These are phyloP conservation scores for Daldinia vernicosa DNA, from an alignment of 495 filamentous ascomycete species.

Conservation along the genomic window DNA sequence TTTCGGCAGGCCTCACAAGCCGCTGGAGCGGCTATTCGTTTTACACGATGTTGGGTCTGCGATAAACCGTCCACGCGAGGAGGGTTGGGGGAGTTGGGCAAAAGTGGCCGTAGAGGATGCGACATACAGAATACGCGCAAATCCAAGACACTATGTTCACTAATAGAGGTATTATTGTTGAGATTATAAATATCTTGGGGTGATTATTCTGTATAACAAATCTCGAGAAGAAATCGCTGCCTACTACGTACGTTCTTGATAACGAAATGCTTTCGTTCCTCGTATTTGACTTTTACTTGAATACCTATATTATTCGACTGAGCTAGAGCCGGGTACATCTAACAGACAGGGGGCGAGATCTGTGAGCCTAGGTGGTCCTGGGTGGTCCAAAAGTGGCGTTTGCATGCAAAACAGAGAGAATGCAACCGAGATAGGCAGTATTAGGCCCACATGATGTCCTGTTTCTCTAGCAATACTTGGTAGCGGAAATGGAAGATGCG, in stretches of 20 bases:
- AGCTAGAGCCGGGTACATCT: slow-evolving; percentile 24
- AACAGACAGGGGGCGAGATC: slow-evolving; percentile 22
- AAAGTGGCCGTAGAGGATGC: slow-evolving; percentile 34
- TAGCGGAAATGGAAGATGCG: not conserved
- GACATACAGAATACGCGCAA: slow-evolving; percentile 29
- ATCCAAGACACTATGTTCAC: not conserved
- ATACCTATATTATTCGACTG: slow-evolving; percentile 15
- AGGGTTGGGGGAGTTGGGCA: slow-evolving; percentile 39
- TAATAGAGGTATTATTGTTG: slow-evolving; percentile 1
- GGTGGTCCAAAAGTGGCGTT: slow-evolving; percentile 35
- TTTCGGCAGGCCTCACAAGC: slow-evolving; percentile 40
- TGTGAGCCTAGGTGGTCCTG: slow-evolving; percentile 32
- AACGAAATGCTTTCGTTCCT: not conserved
- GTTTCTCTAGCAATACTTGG: not conserved
- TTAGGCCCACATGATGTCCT: slow-evolving; percentile 19
- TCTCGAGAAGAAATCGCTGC: not conserved
- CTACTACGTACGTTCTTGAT: not conserved
- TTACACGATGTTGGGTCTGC: slow-evolving; percentile 26
- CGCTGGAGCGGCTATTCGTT: slow-evolving; percentile 28
- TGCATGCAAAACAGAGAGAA: slow-evolving; percentile 30
- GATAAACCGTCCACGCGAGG: slow-evolving; percentile 24
- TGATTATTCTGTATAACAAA: not conserved
- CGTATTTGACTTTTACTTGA: slow-evolving; percentile 1
- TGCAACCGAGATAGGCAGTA: slow-evolving; percentile 21
- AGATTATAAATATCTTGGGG: not conserved